Evolutionary conservation across 805 yeast species (phyloP), one percentile per base, ranked within the genome.

Genomic region (Candida tammaniensis): DNA sequence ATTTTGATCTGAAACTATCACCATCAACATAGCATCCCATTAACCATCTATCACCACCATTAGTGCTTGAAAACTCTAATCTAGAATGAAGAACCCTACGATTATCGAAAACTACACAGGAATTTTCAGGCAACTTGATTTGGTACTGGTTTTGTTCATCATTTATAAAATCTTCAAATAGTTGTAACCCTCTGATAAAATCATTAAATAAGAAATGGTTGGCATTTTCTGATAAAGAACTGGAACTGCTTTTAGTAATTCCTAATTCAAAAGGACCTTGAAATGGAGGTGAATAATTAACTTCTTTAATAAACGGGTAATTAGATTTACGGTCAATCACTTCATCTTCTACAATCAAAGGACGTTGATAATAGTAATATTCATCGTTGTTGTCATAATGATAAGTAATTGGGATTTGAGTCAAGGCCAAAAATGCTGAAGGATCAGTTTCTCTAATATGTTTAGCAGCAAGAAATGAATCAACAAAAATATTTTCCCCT

Each of bases 211-310:
- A 47, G 26, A 61, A 57, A 26, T 69, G 43, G 33, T 67, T 68
- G 5, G 68, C 63, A 13, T 59, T 45, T 23, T 67, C 70, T 11
- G 56, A 63, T 6, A 61, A 66, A 8, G 45, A 32, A 16, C 30
- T 28, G 5, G 40, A 33, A n/a, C 4, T 45, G 6, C 29, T 21
- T 10, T 57, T 58, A 12, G 68, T 64, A n/a, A 75, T 69, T 13
- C 78, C 79, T 36, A 58, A 59, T 43, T 82, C 86, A 38, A 78
- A 75, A 1, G 91, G 91, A 0, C 85, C 91, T 51, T 84, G 94
- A 61, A 82, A 83, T 8, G 89, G 91, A 2, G 94, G 93, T 0
- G 91, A 78, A 54, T 83, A 84, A 51, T 81, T 82, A 13, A 82
- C 74, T 34, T 73, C 79, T 45, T 71, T 72, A 43, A 82, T 73